Evolutionary conservation across 106 monocot genomes (phyloP).

Genomic region (Dactylorhiza incarnata): DNA sequence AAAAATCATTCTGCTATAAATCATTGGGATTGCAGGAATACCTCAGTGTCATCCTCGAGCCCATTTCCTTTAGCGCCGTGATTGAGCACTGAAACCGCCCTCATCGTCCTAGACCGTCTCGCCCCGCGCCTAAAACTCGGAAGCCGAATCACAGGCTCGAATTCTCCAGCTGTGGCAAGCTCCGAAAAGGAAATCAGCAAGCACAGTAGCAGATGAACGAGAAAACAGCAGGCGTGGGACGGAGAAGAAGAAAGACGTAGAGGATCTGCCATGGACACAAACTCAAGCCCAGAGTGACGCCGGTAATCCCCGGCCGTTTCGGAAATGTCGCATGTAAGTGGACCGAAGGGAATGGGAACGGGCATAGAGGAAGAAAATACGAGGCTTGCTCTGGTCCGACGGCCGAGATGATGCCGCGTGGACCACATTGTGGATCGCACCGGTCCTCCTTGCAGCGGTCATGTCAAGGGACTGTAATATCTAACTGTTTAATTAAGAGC

Average conservation of each 20-base stretch:
- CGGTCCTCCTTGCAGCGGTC: no score
- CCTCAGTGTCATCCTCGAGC: conserved; percentile 7
- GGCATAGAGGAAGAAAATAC: no score
- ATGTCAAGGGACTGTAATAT: no score
- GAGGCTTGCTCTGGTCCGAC: no score
- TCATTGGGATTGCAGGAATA: not conserved
- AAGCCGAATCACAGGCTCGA: conserved; percentile 4
- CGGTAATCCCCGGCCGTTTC: no score
- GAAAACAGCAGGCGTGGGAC: not conserved
- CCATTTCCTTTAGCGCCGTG: conserved; percentile 12
- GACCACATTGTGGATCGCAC: no score
- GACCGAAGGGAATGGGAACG: no score
- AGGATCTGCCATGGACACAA: not conserved
- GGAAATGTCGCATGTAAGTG: no score
- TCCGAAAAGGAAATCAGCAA: conserved; percentile 6
- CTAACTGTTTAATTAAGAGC: no score
- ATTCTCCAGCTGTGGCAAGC: not conserved
- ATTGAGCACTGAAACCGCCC: conserved; percentile 8
- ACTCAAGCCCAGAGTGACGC: no score
- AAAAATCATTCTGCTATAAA: no score
- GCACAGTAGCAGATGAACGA: not conserved
- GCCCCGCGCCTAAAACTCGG: conserved; percentile 6
- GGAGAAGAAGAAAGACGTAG: not conserved
- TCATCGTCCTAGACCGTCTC: conserved; percentile 9
- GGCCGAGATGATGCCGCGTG: no score